Conservation (phyloP, 1,284 basidiomycete genomes). For the Nidula niveotomentosa region DNA sequence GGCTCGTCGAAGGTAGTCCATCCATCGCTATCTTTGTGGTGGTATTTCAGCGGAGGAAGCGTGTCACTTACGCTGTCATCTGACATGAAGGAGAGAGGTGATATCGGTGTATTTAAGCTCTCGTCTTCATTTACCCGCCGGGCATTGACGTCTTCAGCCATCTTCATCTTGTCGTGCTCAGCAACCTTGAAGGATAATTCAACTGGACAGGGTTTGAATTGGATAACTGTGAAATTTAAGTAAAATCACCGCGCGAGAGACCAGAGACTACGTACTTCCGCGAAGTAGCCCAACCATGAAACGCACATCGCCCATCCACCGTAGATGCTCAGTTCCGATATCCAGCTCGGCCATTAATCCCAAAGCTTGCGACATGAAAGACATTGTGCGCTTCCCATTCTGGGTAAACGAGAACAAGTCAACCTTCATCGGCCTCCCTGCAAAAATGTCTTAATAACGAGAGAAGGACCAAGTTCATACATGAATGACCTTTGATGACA, state of each 20-base stretch:
- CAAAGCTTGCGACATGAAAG: constrained; percentile 86
- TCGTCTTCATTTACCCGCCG: constrained; percentile 15
- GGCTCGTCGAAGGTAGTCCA: constrained; percentile 75
- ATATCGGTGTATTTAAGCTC: constrained; percentile 7
- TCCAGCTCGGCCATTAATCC: constrained; percentile 95
- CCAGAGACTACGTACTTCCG: constrained; percentile 47
- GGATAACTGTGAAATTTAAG: constrained; percentile 45
- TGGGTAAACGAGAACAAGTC: constrained; percentile 86
- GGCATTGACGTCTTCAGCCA: constrained; percentile 50
- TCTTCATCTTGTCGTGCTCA: constrained; percentile 72
- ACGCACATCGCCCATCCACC: constrained; percentile 93
- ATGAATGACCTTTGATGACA: constrained; percentile 74
- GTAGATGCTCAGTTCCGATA: constrained; percentile 82
- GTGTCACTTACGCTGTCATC: constrained; percentile 13
- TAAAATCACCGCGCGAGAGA: not conserved
- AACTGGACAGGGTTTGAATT: constrained; percentile 66
- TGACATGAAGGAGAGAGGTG: not conserved
- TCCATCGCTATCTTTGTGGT: constrained; percentile 47
- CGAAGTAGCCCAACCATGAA: constrained; percentile 85
- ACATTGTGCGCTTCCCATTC: constrained; percentile 66
- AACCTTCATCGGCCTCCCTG: constrained; percentile 70
- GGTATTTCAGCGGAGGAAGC: constrained; percentile 44
- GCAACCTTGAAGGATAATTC: constrained; percentile 72
- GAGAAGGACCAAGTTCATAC: constrained; percentile 2
- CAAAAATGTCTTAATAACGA: not conserved